A percentile compares a stretch with the other conserved stretches of the same genome.
Conservation (phyloP, 2,329 filamentous ascomycete genomes). For the Colletotrichum paranaense region DNA sequence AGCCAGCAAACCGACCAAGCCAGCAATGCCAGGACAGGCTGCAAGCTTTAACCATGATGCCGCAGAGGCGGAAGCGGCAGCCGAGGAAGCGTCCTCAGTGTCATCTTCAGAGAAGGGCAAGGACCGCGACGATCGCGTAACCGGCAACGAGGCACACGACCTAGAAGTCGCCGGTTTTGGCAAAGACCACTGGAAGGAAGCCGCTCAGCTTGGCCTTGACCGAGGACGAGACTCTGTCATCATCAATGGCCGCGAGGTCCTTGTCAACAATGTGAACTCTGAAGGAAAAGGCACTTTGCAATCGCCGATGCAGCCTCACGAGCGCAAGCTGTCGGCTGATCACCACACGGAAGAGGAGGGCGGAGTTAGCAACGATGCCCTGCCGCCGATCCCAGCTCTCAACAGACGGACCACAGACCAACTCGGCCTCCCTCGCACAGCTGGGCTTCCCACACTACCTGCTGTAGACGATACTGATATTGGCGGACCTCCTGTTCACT, state of each 20-base stretch:
- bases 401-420: slow-evolving; percentile 73
- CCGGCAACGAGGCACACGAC: slow-evolving; percentile 70
- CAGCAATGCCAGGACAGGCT: slow-evolving; percentile 12
- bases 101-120: slow-evolving; percentile 45
- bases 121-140: slow-evolving; percentile 54
- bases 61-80: slow-evolving; percentile 56
- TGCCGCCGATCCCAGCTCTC: slow-evolving; percentile 69
- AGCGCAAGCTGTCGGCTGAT: slow-evolving; percentile 40
- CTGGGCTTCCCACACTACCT: slow-evolving; percentile 78
- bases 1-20: background rate
- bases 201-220: slow-evolving; percentile 69
- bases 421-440: slow-evolving; percentile 74
- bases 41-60: slow-evolving; percentile 82
- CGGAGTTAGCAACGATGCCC: slow-evolving; percentile 53
- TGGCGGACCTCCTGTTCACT: slow-evolving; percentile 74
- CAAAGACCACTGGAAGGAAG: slow-evolving; percentile 77
- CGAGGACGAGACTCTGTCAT: slow-evolving; percentile 78
- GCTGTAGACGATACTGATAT: slow-evolving; percentile 83
- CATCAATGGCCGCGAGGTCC: slow-evolving; percentile 75
- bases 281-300: slow-evolving; percentile 73
- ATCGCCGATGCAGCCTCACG: slow-evolving; percentile 59
- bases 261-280: slow-evolving; percentile 71
- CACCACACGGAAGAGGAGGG: slow-evolving; percentile 37
- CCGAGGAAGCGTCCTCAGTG: slow-evolving; percentile 48
- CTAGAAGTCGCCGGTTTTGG: slow-evolving; percentile 85